phyloP scores from a whole-genome alignment of 805 yeast species.

The Yarrowia sp. region DNA sequence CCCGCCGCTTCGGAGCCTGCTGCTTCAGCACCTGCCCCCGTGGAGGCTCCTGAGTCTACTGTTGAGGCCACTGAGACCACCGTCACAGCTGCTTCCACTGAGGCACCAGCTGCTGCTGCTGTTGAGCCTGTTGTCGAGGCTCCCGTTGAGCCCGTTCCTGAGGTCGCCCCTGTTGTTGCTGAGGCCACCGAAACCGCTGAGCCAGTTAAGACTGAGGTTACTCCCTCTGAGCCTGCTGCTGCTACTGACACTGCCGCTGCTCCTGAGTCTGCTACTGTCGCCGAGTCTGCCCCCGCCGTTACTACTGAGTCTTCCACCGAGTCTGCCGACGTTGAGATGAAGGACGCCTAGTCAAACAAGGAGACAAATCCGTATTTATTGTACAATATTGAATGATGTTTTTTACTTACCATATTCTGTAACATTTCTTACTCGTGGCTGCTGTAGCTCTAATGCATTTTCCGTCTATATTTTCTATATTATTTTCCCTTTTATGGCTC shows the following conservation, averaged over 20 bases:
- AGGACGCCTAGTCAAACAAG: slow-evolving; percentile 24
- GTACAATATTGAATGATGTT: slow-evolving; percentile 21
- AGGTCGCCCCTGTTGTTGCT: not conserved
- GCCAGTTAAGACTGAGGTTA: not conserved
- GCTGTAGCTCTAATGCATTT: not conserved
- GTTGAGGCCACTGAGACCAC: not conserved
- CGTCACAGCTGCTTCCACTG: not conserved
- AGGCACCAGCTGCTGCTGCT: not conserved
- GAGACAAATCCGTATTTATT: slow-evolving; percentile 20
- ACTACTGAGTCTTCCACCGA: not conserved
- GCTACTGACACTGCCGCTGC: not conserved
- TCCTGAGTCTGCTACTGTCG: not conserved
- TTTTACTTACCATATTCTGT: not conserved
- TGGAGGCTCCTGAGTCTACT: not conserved
- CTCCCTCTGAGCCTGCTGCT: slow-evolving; percentile 3
- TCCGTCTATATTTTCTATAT: not conserved
- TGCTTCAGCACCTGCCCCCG: not conserved
- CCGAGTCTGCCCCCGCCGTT: slow-evolving; percentile 18
- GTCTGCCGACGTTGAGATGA: slow-evolving; percentile 27
- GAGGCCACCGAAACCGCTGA: not conserved
- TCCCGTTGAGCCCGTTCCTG: not conserved
- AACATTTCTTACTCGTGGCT: not conserved
- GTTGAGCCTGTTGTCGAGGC: not conserved
- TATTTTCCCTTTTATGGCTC: not conserved
- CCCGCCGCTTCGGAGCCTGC: not conserved